Conservation (phyloP, 805 yeast genomes). For the Suhomyces sp. region DNA sequence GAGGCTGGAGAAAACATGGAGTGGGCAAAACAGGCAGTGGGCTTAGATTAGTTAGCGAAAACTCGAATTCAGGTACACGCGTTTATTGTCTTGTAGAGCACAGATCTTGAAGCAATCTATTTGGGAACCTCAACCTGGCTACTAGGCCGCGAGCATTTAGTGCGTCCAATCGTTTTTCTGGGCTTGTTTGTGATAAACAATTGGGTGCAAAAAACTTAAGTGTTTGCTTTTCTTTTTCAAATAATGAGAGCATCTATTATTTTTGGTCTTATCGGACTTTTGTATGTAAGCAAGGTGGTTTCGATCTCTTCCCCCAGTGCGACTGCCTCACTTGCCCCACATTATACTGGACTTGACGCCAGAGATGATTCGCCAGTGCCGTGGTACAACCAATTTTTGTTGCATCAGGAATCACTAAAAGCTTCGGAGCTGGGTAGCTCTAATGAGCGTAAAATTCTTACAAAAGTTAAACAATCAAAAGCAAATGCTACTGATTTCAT, state of each 20-base stretch:
- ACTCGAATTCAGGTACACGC: not conserved
- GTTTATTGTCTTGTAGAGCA: not conserved
- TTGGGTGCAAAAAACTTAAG: not conserved
- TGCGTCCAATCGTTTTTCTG: not conserved
- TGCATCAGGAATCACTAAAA: not conserved
- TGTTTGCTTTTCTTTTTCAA: not conserved
- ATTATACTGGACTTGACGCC: not conserved
- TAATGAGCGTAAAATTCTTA: not conserved
- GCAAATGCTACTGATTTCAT: slow-evolving; percentile 18
- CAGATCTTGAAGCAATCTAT: not conserved
- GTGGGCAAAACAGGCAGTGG: not conserved
- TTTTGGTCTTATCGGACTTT: not conserved
- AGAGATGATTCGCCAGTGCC: not conserved
- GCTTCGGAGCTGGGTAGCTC: not conserved
- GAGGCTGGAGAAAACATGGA: not conserved
- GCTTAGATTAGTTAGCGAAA: not conserved
- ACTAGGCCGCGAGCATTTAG: not conserved
- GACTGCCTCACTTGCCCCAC: not conserved
- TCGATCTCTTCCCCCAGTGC: not conserved
- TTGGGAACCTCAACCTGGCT: too few species aligned
- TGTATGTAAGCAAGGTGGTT: not conserved
- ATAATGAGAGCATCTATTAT: not conserved
- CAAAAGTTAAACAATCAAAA: not conserved
- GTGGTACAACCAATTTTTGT: not conserved
- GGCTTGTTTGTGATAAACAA: not conserved